Percentiles rank a stretch among this genome's conserved stretches.
These are phyloP conservation scores for Peronospora tabacina DNA, from an alignment of 352 stramenopile species.

Conservation along the genomic window DNA sequence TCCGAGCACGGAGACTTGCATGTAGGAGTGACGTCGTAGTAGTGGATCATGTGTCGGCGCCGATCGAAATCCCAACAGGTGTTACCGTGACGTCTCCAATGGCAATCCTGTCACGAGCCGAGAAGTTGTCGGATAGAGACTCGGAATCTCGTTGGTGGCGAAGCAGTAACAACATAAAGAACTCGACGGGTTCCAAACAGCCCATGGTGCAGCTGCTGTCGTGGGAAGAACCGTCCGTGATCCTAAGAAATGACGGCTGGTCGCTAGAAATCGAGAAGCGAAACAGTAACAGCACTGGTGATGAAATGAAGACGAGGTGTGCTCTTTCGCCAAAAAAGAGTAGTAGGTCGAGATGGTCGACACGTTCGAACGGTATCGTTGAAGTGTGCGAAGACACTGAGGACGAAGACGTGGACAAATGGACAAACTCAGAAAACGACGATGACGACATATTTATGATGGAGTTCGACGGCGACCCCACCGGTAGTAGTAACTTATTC, in stretches of 20 bases:
- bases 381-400: slow-evolving; percentile 39
- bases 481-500: slow-evolving; percentile 23
- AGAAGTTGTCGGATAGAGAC: slow-evolving; percentile 16
- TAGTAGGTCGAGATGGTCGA: slow-evolving; percentile 6
- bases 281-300: slow-evolving; percentile 1
- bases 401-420: slow-evolving; percentile 31
- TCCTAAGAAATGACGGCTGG: slow-evolving; percentile 26
- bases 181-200: slow-evolving; percentile 15
- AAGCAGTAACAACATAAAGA: slow-evolving; percentile 21
- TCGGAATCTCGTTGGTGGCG: slow-evolving; percentile 11
- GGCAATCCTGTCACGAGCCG: slow-evolving; percentile 10
- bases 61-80: slow-evolving; percentile 52
- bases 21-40: slow-evolving; percentile 18
- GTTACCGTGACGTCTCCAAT: slow-evolving; percentile 6
- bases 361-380: slow-evolving; percentile 18
- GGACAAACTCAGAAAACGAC: slow-evolving; percentile 30
- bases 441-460: slow-evolving; percentile 75
- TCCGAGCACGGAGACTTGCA: slow-evolving; percentile 22
- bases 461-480: slow-evolving; percentile 44
- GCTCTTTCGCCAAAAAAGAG: slow-evolving; percentile 1
- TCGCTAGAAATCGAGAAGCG: slow-evolving; percentile 28
- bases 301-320: neutral
- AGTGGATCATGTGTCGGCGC: slow-evolving; percentile 42
- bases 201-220: slow-evolving; percentile 40
- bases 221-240: slow-evolving; percentile 56